Conservation (phyloP, 2,329 filamentous ascomycete genomes). For the Capronia coronata region DNA sequence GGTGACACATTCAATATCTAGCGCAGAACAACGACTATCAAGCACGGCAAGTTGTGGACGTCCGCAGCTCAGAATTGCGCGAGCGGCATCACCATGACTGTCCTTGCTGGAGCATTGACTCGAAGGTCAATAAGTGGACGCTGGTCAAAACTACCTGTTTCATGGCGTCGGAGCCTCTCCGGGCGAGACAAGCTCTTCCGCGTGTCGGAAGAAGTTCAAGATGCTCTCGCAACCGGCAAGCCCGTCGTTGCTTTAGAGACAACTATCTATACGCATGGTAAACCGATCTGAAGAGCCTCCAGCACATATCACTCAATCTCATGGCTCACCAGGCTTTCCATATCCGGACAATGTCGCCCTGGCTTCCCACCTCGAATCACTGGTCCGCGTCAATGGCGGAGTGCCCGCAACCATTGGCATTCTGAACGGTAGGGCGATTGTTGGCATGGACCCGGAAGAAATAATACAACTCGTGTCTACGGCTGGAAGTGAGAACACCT, state of each 20-base stretch:
- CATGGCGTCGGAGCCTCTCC: slow-evolving; percentile 4
- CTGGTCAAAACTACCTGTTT: neutral
- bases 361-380: slow-evolving; percentile 69
- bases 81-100: neutral
- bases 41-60: too few relatives aligned
- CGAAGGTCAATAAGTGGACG: neutral
- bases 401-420: slow-evolving; percentile 89
- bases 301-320: slow-evolving; percentile 4
- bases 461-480: slow-evolving; percentile 61
- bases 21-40: too few relatives aligned
- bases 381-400: slow-evolving; percentile 73
- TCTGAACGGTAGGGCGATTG: slow-evolving; percentile 70
- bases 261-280: slow-evolving; percentile 94
- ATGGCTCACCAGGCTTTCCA: slow-evolving; percentile 51
- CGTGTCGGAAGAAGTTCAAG: slow-evolving; percentile 73
- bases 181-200: slow-evolving; percentile 47
- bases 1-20: neutral
- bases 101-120: neutral
- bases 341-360: slow-evolving; percentile 68
- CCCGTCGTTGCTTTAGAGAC: slow-evolving; percentile 91
- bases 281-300: slow-evolving; percentile 9
- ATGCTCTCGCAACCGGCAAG: slow-evolving; percentile 65
- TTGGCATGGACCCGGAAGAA: slow-evolving; percentile 69
- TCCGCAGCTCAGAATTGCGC: neutral
- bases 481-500: slow-evolving; percentile 60